Evolutionary conservation across 371 early-diverging fungal genomes (phyloP), one percentile per base, ranked within the genome.

Genomic region (Apophysomyces elegans): DNA sequence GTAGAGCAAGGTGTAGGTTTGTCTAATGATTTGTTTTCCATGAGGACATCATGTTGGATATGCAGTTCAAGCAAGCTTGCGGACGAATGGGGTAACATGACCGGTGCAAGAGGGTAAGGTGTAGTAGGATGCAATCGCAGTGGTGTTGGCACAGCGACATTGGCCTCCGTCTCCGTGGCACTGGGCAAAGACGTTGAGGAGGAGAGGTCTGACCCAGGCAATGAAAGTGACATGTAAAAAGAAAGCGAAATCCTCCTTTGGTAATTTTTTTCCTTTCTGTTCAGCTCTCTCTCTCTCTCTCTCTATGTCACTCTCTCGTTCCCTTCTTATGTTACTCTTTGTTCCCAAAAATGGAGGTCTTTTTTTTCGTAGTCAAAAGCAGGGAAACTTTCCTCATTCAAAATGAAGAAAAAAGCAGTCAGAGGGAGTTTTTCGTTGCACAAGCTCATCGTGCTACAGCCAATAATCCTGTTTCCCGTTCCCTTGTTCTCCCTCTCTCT

Each of bases 1-100:
- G 62, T 58, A 39, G 67, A 62, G 37, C 62, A 67, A 16, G 46
- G 50, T 21, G 54, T 32, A 26, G 54, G 7, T 11, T 50, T 50
- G 21, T 50, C 54, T 21, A 50, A 26, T 5, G 18, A 12, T 37
- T 63, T 64, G 12, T 47, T 37, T 16, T 47, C 45, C 12, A 59
- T 50, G 6, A 63, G 58, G 39, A 57, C 54, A 41, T 68, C 63
- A 37, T 65, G 58, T 16, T 69, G 65, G 18, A 65, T 50, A 46
- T 32, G 26, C 2, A 61, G 59, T 41, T 69, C 70, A 37, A 69
- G 56, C n/a, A 60, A 37, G 9, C 58, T 64, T 50, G 65, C 57
- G 21, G 54, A 50, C 21, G 54, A 50, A 21, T 50, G 54, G 9
- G 54, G 11, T 9, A 50, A 16, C 54, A 50, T 50, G 21, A 50